These are phyloP conservation scores for Volvariella volvacea DNA, from an alignment of 1,284 basidiomycete genomes.

Conservation along the genomic window DNA sequence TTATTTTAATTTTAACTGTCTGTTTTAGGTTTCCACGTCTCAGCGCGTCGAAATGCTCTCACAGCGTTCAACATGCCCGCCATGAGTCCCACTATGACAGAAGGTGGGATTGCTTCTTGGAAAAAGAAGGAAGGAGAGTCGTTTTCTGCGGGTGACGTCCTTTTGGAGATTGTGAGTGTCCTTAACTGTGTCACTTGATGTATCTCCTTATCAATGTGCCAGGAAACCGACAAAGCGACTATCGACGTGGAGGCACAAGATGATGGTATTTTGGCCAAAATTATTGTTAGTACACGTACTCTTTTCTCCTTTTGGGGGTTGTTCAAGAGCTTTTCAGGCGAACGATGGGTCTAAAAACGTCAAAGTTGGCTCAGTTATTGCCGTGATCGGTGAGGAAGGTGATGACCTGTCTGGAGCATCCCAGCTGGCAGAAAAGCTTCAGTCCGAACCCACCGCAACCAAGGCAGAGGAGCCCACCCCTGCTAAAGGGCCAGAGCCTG, in stretches of 20 bases:
- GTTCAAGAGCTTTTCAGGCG: conserved; percentile 37
- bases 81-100: conserved; percentile 99
- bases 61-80: conserved; percentile 96
- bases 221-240: conserved; percentile 99
- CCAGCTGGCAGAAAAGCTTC: conserved; percentile 64
- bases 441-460: conserved; percentile 24
- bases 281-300: conserved; percentile 45
- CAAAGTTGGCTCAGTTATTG: conserved; percentile 81
- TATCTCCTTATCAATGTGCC: conserved; percentile 11
- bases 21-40: conserved; percentile 71
- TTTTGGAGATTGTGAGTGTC: conserved; percentile 81
- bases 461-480: conserved; percentile 27
- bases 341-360: conserved; percentile 85
- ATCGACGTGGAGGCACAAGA: conserved; percentile 99
- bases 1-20: conserved; percentile 7
- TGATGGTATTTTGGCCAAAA: conserved; percentile 93
- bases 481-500: conserved; percentile 17
- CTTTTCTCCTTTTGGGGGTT: conserved; percentile 6
- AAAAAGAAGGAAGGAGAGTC: conserved; percentile 95
- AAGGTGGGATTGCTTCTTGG: conserved; percentile 97
- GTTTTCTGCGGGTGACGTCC: conserved; percentile 87
- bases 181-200: conserved; percentile 4
- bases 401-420: conserved; percentile 85
- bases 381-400: conserved; percentile 88
- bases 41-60: conserved; percentile 73